Evolutionary conservation across 495 filamentous ascomycete genomes (phyloP).

Genomic region (Lophium mytilinum): DNA sequence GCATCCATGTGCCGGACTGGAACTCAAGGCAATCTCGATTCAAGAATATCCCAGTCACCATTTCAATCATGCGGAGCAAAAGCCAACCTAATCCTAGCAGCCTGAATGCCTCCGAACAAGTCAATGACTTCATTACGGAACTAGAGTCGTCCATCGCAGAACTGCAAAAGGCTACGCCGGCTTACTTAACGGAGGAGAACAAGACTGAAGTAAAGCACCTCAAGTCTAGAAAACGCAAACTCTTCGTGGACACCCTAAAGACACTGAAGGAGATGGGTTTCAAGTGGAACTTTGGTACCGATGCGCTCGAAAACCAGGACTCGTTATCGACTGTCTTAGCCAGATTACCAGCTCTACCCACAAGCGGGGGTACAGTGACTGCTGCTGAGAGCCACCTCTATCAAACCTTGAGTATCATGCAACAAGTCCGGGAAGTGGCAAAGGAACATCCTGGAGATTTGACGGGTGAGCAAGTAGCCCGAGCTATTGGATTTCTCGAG

Average conservation of each 20-base stretch:
- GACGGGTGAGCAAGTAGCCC: conserved; percentile 62
- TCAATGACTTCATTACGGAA: conserved; percentile 58
- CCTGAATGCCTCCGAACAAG: conserved; percentile 49
- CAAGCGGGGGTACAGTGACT: conserved; percentile 23
- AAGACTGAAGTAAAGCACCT: conserved; percentile 74
- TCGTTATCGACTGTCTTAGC: conserved; percentile 58
- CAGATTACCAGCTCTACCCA: conserved; percentile 36
- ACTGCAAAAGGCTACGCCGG: conserved; percentile 73
- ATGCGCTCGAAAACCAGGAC: conserved; percentile 61
- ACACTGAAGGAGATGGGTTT: conserved; percentile 81
- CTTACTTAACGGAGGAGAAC: conserved; percentile 69
- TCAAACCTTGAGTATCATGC: conserved; percentile 61
- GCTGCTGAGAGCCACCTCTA: conserved; percentile 66
- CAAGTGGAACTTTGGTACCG: conserved; percentile 63
- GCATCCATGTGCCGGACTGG: conserved; percentile 45
- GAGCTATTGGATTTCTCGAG: conserved; percentile 76
- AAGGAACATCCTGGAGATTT: conserved; percentile 76
- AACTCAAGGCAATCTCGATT: conserved; percentile 56
- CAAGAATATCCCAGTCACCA: conserved; percentile 57
- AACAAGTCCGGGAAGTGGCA: conserved; percentile 53
- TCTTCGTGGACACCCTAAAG: conserved; percentile 81
- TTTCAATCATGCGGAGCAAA: conserved; percentile 51
- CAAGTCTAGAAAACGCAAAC: conserved; percentile 81
- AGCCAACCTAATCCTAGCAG: conserved; percentile 44
- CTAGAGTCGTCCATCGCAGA: conserved; percentile 59